A percentile compares a stretch with the other conserved stretches of the same genome.
These are phyloP conservation scores for Hypomontagnella submonticulosa DNA, from an alignment of 495 filamentous ascomycete genomes.

Conservation along the genomic window DNA sequence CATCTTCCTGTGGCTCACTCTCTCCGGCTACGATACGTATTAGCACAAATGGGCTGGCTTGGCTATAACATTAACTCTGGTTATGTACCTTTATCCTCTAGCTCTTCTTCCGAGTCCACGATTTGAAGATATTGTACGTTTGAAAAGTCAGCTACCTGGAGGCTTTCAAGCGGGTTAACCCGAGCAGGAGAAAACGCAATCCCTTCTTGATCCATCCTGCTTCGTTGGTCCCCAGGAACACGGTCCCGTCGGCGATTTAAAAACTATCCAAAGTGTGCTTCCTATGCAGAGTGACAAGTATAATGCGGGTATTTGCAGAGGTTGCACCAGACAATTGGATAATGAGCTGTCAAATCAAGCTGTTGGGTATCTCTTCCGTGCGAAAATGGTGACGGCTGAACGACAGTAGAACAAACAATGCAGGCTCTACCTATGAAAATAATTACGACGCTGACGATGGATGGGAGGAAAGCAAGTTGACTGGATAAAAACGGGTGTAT, in stretches of 20 bases:
- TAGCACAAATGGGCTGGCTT: constrained; percentile 25
- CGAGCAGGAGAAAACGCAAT: constrained; percentile 55
- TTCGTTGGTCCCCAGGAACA: constrained; percentile 24
- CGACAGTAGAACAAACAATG: constrained; percentile 32
- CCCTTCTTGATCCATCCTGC: constrained; percentile 44
- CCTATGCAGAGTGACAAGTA: constrained; percentile 38
- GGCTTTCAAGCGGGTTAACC: constrained; percentile 48
- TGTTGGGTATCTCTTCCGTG: constrained; percentile 39
- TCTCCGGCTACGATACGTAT: constrained; percentile 30
- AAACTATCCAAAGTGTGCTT: constrained; percentile 22
- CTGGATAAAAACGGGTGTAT: constrained; percentile 32
- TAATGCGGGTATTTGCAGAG: constrained; percentile 38
- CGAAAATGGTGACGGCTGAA: constrained; percentile 35
- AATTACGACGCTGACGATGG: constrained; percentile 33
- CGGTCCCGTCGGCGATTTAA: constrained; percentile 29
- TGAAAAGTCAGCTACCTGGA: constrained; percentile 55
- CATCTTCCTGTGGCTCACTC: constrained; percentile 25
- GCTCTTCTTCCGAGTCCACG: constrained; percentile 50
- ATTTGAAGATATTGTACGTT: constrained; percentile 51
- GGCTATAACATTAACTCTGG: constrained; percentile 2
- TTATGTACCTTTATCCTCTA: constrained; percentile 46
- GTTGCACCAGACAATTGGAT: constrained; percentile 35
- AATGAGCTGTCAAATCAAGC: constrained; percentile 32
- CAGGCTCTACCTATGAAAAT: constrained; percentile 42
- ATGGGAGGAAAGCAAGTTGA: constrained; percentile 38